Evolutionary conservation across 75 land plant genomes (phyloP).

Genomic region (Pseudotsuga menziesii): DNA sequence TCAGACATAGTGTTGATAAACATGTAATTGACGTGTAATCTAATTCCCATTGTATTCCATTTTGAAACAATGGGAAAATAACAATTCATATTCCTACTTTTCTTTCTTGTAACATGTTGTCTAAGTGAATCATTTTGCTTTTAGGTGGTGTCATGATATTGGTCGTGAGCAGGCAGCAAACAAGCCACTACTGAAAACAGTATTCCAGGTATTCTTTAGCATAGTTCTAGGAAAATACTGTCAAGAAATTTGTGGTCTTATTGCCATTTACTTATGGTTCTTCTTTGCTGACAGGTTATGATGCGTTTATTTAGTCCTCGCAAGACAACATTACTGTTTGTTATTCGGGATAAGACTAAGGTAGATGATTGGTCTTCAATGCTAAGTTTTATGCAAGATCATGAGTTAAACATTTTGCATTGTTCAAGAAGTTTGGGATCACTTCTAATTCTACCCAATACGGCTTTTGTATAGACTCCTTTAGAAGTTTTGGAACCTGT

Average conservation of each 20-base stretch:
- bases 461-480: constrained; percentile 56
- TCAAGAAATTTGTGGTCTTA: too few relatives aligned
- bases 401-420: too few relatives aligned
- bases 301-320: constrained; percentile 90
- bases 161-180: constrained; percentile 98
- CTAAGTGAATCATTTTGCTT: too few relatives aligned
- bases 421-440: too few relatives aligned
- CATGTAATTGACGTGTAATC: constrained; percentile 33
- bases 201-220: constrained; percentile 49
- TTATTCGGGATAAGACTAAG: constrained; percentile 93
- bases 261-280: too few relatives aligned
- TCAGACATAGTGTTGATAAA: constrained; percentile 87
- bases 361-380: constrained; percentile 14
- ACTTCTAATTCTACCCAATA: too few relatives aligned
- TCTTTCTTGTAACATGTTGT: too few relatives aligned
- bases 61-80: too few relatives aligned
- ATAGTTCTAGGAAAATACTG: too few relatives aligned
- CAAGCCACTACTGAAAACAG: constrained; percentile 89
- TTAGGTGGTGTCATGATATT: constrained; percentile 98
- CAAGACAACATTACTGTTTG: constrained; percentile 85
- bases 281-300: constrained; percentile 34
- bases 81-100: too few relatives aligned
- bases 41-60: too few relatives aligned
- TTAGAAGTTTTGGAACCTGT: constrained; percentile 71
- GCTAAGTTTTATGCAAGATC: too few relatives aligned